These are phyloP conservation scores for Bruguiera parviflora DNA, from an alignment of 345 rosid genomes.

Conservation along the genomic window DNA sequence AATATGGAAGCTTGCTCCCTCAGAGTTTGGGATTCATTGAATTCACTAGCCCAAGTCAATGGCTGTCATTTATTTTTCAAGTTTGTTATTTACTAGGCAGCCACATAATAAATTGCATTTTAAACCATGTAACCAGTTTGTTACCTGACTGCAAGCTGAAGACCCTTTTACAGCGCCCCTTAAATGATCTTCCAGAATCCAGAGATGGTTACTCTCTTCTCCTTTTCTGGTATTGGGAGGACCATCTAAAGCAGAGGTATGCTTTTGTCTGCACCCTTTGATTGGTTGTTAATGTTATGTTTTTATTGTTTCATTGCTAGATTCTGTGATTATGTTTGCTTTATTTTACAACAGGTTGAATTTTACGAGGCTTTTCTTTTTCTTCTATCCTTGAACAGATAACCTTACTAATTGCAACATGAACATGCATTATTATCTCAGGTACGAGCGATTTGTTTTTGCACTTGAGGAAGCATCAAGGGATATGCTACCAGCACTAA, in stretches of 20 bases:
- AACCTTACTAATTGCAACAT: not conserved
- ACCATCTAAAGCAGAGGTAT: slow-evolving; percentile 91
- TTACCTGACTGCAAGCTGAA: slow-evolving; percentile 94
- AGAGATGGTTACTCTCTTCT: slow-evolving; percentile 92
- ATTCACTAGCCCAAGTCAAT: not conserved
- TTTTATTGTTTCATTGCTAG: not conserved
- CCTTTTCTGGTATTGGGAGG: slow-evolving; percentile 97
- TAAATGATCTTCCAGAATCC: slow-evolving; percentile 63
- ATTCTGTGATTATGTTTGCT: not conserved
- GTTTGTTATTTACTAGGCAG: not conserved
- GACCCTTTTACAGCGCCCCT: slow-evolving; percentile 77
- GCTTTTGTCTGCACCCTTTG: not conserved
- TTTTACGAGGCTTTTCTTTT: not conserved
- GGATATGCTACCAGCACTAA: slow-evolving; percentile 76
- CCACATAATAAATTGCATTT: not conserved
- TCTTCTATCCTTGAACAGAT: not conserved
- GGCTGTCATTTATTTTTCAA: not conserved
- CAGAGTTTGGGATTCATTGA: too few species aligned
- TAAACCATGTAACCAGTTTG: slow-evolving; percentile 40
- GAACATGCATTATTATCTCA: slow-evolving; percentile 17
- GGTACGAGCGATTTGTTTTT: slow-evolving; percentile 78
- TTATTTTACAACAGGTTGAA: not conserved
- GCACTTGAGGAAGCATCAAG: slow-evolving; percentile 95
- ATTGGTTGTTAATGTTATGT: not conserved
- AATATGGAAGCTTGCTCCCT: too few species aligned